Conservation (phyloP, 2,329 filamentous ascomycete species). For the Alternaria angustiovoidea region DNA sequence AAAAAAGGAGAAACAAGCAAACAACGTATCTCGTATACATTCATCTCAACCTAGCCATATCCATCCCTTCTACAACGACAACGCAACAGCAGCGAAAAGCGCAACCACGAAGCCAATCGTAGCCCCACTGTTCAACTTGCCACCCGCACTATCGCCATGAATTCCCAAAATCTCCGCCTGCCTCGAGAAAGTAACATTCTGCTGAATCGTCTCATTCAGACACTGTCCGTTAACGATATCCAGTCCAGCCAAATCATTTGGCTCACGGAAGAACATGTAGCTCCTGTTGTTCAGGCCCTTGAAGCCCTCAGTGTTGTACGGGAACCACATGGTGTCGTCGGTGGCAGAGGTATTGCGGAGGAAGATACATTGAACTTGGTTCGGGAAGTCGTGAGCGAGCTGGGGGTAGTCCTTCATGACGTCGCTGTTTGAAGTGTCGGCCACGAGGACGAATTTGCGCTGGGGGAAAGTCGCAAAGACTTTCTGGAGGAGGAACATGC, state of each 20-base stretch:
- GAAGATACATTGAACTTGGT: conserved; percentile 79
- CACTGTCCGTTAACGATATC: conserved; percentile 75
- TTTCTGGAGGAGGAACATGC: conserved; percentile 73
- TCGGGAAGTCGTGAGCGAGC: conserved; percentile 71
- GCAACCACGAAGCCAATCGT: conserved; percentile 47
- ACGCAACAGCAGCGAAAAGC: conserved; percentile 40
- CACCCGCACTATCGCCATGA: conserved; percentile 39
- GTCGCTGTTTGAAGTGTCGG: conserved; percentile 79
- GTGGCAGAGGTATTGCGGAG: conserved; percentile 77
- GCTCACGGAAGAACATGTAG: conserved; percentile 82
- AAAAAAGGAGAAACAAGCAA: background rate
- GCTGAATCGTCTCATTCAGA: conserved; percentile 68
- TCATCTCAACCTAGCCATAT: background rate
- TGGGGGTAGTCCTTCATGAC: conserved; percentile 72
- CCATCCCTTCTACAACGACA: conserved; percentile 27
- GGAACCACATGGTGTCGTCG: conserved; percentile 72
- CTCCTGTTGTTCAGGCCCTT: conserved; percentile 68
- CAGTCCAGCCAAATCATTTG: conserved; percentile 71
- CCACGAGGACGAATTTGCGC: conserved; percentile 78
- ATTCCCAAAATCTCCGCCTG: conserved; percentile 49
- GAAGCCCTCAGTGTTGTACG: conserved; percentile 78
- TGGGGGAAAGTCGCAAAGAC: conserved; percentile 78
- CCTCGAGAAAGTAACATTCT: conserved; percentile 73
- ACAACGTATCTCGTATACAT: conserved; percentile 4
- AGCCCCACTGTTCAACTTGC: conserved; percentile 36